Evolutionary conservation across 495 filamentous ascomycete species (phyloP), one percentile per base, ranked within the genome.

Genomic region (Talaromyces liani): DNA sequence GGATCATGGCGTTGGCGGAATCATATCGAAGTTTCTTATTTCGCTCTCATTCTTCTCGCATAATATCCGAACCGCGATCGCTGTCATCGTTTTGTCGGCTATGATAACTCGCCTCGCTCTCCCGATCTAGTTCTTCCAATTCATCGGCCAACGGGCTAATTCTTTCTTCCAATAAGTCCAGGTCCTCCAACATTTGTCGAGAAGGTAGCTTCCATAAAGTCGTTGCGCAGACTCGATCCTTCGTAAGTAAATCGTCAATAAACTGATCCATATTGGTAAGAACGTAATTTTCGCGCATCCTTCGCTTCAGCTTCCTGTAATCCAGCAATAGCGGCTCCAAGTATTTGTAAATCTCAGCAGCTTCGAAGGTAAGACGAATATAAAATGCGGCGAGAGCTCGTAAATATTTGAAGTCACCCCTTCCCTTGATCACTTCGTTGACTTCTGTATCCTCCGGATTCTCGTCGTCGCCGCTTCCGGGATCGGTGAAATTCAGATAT

Each of bases 251-350:
- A 65, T 95, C 91, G 75, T 98, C 94, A 58, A 98, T 83, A 70
- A 99, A 98, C 71, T 91, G 87, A 76, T 99, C 94, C 80, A 99
- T 84, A 71, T 84, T 89, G 47, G 91, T 92, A 54, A 98, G 72
- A 22, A 75, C 80, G 60, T 79, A 82, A 3, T 92, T 91, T 53
- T 85, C 87, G 63, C 89, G 83, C 4, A 87, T 86, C 61, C 89
- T 82, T 61, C 91, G 73, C 72, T 87, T 84, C 72, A 99, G 67
- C 75, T 97, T 99, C 60, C 94, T 80, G 63, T 83, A 84, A 70
- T 99, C 94, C 62, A 86, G 84, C 34, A 99, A 75, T 45, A 91
- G 82, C 45, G 91, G 91, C 78, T 99, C 94, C 14, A 99, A 76
- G 10, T 83, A 84, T 59, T 75, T 79, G 72, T 91, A 96, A 14